A percentile compares a stretch with the other conserved stretches of the same genome.
Conservation (phyloP, 441 rosid genomes). For the Pelargonium myrrhifolium region DNA sequence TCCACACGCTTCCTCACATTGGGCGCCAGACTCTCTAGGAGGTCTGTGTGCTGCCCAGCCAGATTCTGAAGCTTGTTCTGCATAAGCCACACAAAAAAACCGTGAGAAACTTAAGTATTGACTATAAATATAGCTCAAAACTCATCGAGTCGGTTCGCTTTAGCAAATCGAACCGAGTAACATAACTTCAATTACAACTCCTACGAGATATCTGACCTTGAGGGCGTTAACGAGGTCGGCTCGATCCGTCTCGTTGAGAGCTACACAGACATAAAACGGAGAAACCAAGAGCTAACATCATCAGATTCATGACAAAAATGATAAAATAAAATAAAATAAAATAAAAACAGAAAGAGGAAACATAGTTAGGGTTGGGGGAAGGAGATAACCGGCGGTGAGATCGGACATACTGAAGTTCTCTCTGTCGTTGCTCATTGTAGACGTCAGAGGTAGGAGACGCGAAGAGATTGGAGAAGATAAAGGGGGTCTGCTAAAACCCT, state of each 20-base stretch:
- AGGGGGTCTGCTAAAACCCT: background rate
- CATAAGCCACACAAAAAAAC: conserved; percentile 18
- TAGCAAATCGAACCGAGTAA: background rate
- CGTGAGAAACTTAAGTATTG: background rate
- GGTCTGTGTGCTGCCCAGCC: conserved; percentile 63
- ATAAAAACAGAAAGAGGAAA: background rate
- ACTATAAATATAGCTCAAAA: background rate
- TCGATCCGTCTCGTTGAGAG: conserved; percentile 57
- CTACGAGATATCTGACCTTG: conserved; percentile 49
- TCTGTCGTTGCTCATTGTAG: background rate
- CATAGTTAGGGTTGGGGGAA: background rate
- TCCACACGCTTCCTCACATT: conserved; percentile 71
- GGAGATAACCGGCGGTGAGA: background rate
- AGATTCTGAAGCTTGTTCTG: conserved; percentile 72
- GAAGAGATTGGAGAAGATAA: background rate
- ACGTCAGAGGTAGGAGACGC: background rate
- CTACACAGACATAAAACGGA: conserved; percentile 24
- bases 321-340: too few species aligned
- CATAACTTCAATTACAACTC: too few species aligned
- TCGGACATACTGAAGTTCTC: background rate
- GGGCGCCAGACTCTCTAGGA: conserved; percentile 50
- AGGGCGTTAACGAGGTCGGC: conserved; percentile 63
- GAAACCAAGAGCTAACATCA: background rate
- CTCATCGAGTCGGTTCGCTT: background rate
- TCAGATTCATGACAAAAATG: background rate